Percentiles rank a stretch among this genome's conserved stretches.
Evolutionary conservation across 2,329 filamentous ascomycete species (phyloP).

Genomic region (Alternaria hordeiaustralica): DNA sequence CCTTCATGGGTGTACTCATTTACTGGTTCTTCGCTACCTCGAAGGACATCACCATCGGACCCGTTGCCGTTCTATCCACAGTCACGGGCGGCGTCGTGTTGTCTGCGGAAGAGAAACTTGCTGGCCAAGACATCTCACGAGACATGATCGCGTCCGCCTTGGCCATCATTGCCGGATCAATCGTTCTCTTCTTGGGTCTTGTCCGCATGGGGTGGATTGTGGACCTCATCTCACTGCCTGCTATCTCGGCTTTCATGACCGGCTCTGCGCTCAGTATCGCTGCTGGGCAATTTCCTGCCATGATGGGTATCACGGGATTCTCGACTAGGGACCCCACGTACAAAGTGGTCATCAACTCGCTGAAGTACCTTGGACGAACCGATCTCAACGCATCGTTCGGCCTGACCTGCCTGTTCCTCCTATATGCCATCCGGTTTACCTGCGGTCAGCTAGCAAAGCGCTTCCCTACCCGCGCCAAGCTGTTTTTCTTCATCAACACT

Average conservation of each 20-base stretch:
- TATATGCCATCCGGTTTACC: constrained; percentile 71
- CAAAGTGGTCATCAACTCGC: constrained; percentile 80
- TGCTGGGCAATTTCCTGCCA: constrained; percentile 77
- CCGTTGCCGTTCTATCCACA: constrained; percentile 93
- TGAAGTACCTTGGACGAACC: constrained; percentile 70
- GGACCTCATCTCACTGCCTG: constrained; percentile 89
- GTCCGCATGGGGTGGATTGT: constrained; percentile 88
- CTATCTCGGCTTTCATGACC: constrained; percentile 97
- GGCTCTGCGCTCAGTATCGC: constrained; percentile 92
- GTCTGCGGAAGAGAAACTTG: constrained; percentile 62
- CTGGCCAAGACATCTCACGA: constrained; percentile 26
- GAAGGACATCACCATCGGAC: constrained; percentile 97
- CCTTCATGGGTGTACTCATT: constrained; percentile 92
- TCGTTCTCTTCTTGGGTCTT: constrained; percentile 82
- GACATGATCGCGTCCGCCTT: constrained; percentile 64
- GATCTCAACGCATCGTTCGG: constrained; percentile 83
- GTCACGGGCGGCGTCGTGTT: constrained; percentile 80
- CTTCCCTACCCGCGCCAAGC: constrained; percentile 71
- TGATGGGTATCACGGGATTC: constrained; percentile 81
- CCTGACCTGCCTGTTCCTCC: constrained; percentile 75
- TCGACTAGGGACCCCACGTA: constrained; percentile 81
- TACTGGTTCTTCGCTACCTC: constrained; percentile 99
- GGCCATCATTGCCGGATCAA: constrained; percentile 77
- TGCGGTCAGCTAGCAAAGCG: constrained; percentile 73
- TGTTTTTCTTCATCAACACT: constrained; percentile 89